These are phyloP conservation scores for Phylloporus arenicola DNA, from an alignment of 768 basidiomycete species.

Conservation along the genomic window DNA sequence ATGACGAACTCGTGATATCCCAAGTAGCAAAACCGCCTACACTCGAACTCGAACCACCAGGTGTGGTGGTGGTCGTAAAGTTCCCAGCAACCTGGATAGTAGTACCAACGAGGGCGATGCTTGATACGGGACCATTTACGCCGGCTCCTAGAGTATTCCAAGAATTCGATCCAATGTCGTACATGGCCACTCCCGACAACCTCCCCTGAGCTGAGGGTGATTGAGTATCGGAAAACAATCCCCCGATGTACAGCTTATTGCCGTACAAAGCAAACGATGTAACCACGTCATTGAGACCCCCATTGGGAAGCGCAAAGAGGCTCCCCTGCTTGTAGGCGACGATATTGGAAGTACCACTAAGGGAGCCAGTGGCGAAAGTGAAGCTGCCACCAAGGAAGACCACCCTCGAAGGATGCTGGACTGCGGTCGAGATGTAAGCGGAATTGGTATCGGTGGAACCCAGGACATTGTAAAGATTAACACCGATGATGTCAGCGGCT, in stretches of 20 bases:
- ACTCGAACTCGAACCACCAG: constrained; percentile 31
- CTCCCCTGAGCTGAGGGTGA: constrained; percentile 46
- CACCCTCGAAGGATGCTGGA: constrained; percentile 58
- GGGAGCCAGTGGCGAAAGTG: constrained; percentile 49
- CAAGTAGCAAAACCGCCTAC: constrained; percentile 71
- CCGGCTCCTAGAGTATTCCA: constrained; percentile 74
- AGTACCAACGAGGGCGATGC: constrained; percentile 44
- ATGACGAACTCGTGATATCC: constrained; percentile 53
- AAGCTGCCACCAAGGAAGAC: constrained; percentile 80
- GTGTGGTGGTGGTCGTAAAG: constrained; percentile 51
- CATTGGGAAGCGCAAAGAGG: constrained; percentile 47
- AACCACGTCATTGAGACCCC: constrained; percentile 80
- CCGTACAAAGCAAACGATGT: constrained; percentile 57
- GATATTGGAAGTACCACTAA: constrained; percentile 63
- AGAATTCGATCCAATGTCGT: constrained; percentile 55
- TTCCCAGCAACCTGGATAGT: constrained; percentile 69
- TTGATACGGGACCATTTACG: constrained; percentile 68
- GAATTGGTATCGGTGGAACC: constrained; percentile 39
- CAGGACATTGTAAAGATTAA: constrained; percentile 57
- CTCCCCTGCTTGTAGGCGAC: constrained; percentile 60
- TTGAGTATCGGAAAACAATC: constrained; percentile 71
- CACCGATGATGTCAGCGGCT: constrained; percentile 54
- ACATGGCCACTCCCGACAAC: constrained; percentile 61
- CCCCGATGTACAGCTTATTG: constrained; percentile 78
- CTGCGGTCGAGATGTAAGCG: constrained; percentile 48